Conservation (phyloP, 768 basidiomycete genomes). For the Fomitopsis pulvina region DNA sequence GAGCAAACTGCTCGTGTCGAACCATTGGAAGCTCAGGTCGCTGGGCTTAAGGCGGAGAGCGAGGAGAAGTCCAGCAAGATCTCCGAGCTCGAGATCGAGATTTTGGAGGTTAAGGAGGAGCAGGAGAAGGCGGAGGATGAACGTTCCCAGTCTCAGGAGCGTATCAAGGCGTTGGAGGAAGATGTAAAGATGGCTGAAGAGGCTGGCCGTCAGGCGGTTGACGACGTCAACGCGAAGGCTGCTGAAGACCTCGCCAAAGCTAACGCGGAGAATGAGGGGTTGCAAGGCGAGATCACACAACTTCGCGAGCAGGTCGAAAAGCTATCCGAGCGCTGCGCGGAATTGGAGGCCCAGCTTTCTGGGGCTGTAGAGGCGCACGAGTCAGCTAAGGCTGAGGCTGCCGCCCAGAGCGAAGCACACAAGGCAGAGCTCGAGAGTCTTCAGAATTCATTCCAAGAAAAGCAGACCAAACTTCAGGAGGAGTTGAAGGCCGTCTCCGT, state of each 20-base stretch:
- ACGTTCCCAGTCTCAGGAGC: slow-evolving; percentile 36
- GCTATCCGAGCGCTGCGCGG: slow-evolving; percentile 37
- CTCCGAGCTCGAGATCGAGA: slow-evolving; percentile 77
- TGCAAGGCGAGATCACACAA: slow-evolving; percentile 40
- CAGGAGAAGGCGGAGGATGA: slow-evolving; percentile 61
- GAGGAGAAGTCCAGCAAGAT: slow-evolving; percentile 66
- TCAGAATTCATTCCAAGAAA: slow-evolving; percentile 41
- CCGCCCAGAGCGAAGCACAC: slow-evolving; percentile 42
- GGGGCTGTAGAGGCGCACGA: slow-evolving; percentile 41
- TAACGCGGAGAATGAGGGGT: slow-evolving; percentile 34
- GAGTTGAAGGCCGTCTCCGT: slow-evolving; percentile 48
- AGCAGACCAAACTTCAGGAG: slow-evolving; percentile 45
- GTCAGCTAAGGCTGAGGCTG: slow-evolving; percentile 36
- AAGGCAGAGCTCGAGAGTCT: slow-evolving; percentile 43
- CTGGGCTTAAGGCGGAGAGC: slow-evolving; percentile 51
- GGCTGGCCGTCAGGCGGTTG: slow-evolving; percentile 40
- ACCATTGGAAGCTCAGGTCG: slow-evolving; percentile 42
- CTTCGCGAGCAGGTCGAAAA: slow-evolving; percentile 27
- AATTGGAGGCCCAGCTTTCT: slow-evolving; percentile 41
- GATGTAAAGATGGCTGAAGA: slow-evolving; percentile 43
- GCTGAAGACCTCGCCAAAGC: slow-evolving; percentile 34
- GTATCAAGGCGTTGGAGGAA: slow-evolving; percentile 45
- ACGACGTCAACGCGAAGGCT: slow-evolving; percentile 42
- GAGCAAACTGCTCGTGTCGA: slow-evolving; percentile 36
- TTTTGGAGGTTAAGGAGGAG: slow-evolving; percentile 68